A percentile compares a stretch with the other conserved stretches of the same genome.
Conservation (phyloP, 768 basidiomycete genomes). For the Psilocybe subaeruginosa region DNA sequence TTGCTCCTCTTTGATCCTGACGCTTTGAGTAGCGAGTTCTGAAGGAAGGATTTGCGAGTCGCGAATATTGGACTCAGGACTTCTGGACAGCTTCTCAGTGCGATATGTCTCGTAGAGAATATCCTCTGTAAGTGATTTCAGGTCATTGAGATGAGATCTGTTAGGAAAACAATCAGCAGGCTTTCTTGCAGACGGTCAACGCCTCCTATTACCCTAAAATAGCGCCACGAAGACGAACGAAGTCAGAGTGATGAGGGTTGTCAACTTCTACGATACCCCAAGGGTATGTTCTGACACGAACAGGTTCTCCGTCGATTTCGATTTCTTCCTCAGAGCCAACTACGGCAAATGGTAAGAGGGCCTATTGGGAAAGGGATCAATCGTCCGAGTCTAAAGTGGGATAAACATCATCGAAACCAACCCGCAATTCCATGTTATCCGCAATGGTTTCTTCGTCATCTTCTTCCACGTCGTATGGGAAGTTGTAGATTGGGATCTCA, state of each 20-base stretch:
- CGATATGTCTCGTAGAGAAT: conserved; percentile 87
- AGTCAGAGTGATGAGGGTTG: conserved; percentile 91
- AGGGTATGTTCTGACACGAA: conserved; percentile 85
- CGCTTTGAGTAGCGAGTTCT: conserved; percentile 84
- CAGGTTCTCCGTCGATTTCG: conserved; percentile 75
- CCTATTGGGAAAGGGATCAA: conserved; percentile 25
- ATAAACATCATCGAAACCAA: conserved; percentile 31
- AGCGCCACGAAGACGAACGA: conserved; percentile 76
- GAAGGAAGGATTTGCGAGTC: conserved; percentile 82
- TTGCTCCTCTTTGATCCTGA: conserved; percentile 89
- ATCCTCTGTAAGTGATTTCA: conserved; percentile 84
- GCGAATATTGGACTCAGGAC: conserved; percentile 60
- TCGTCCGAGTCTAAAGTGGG: neutral
- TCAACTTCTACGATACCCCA: conserved; percentile 94
- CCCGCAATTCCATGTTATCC: conserved; percentile 88
- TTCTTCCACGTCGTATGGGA: conserved; percentile 92
- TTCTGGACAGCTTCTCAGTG: conserved; percentile 85
- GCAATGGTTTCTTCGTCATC: conserved; percentile 91
- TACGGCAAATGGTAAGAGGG: conserved; percentile 85
- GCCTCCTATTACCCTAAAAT: conserved; percentile 52
- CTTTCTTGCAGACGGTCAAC: conserved; percentile 4
- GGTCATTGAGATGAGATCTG: conserved; percentile 81
- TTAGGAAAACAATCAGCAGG: neutral
- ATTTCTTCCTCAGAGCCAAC: conserved; percentile 89
- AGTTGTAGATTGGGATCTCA: conserved; percentile 90